These are phyloP conservation scores for Lolium rigidum DNA, from an alignment of 176 grass and related monocot species.

Conservation along the genomic window DNA sequence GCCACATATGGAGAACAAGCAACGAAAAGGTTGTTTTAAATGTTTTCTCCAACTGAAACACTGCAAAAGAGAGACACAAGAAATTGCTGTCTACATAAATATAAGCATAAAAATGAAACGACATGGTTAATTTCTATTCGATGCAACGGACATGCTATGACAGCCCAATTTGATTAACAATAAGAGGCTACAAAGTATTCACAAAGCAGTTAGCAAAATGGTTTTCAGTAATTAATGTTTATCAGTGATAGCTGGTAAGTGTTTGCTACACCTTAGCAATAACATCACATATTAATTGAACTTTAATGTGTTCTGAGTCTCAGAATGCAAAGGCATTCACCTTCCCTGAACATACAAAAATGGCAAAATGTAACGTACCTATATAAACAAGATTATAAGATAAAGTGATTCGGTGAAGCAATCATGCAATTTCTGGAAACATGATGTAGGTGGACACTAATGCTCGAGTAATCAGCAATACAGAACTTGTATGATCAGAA, in stretches of 20 bases:
- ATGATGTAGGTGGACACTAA: conserved; percentile 13
- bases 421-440: conserved; percentile 14
- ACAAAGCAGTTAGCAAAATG: conserved; percentile 21
- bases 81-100: conserved; percentile 27
- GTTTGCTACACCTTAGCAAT: conserved; percentile 20
- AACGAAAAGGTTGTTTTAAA: conserved; percentile 99
- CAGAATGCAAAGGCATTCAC: neutral
- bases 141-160: neutral
- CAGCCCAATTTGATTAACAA: neutral
- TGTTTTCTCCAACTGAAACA: conserved; percentile 98
- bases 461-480: conserved; percentile 12
- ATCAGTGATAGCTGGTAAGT: neutral
- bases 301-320: neutral
- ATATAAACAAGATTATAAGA: neutral
- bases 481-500: neutral
- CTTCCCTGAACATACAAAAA: neutral
- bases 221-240: too few relatives aligned
- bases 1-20: conserved; percentile 99
- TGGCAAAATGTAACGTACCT: conserved; percentile 10
- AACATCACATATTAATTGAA: conserved; percentile 9
- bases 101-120: conserved; percentile 23
- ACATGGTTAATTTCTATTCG: conserved; percentile 12
- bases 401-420: conserved; percentile 15
- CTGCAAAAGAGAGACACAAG: conserved; percentile 57
- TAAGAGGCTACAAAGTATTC: neutral